Evolutionary conservation across 106 monocot species (phyloP), one percentile per base, ranked within the genome.

Genomic region (Hemerocallis citrina): DNA sequence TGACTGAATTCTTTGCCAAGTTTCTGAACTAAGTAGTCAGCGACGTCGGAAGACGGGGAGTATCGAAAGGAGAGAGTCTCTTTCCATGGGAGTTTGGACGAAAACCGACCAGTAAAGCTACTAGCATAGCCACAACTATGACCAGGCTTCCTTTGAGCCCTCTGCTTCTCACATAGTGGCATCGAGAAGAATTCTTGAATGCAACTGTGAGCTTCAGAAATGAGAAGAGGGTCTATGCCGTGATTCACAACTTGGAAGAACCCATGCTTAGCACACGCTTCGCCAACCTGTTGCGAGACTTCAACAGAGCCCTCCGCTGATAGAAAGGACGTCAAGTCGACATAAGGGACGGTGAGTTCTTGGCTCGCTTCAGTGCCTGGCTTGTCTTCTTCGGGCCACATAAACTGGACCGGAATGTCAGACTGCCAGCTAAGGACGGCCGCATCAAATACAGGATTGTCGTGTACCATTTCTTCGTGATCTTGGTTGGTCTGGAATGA

Each of bases 241-340:
- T 98, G 96, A 75, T 98, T 98, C 1, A 82, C 72, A 8, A 98
- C 84, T 69, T 91, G 91, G 49, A 98, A 98, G 77, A 98, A 91
- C 0, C 96, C 96, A 65, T 91, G 96, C n/a, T 17, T 31, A 33
- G 61, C 22, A 77, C 96, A 98, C 22, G 87, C 90, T 6, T 72
- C 71, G 4, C 51, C 35, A 3, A 90, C 84, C 17, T 56, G 34
- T 9, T 41, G 23, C 4, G 70, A 33, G 9, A 72, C 64, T 57
- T 68, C 68, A 27, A 39, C 48, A 14, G 52, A 45, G 2, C 63
- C 62, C 41, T 72, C 74, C 10, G 61, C 74, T 12, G 43, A 27
- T 11, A 78, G 27, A 39, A 78, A 72, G 4, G 25, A 36, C 28
- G 27, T 21, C 15, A 91, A 70, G 77, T 96, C 91, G 68, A 96